Base-by-base conservation (phyloP, 345 rosid species). In the Eucalyptus tenuipes region DNA sequence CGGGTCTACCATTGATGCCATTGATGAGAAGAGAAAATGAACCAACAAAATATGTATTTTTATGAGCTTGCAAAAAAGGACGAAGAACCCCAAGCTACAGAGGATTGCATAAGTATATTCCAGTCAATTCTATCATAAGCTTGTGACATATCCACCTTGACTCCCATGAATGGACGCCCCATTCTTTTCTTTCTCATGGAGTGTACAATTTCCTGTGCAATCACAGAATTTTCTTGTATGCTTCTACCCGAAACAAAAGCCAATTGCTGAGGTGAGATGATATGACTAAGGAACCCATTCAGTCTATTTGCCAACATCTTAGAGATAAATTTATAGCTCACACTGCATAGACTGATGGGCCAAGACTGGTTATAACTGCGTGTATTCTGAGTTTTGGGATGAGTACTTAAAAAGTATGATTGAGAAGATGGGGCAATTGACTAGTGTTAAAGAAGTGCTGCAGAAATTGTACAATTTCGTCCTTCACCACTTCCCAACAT, bases 41-140 rank as follows among this genome's bases (percentile, higher is more conserved):
- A 61, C 31, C 17, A 13, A 61, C 3, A 4, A 61, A 61, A 61
- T 27, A 29, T 0, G 6, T 13, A 6, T 12, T 25, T 59, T 27
- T 59, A 59, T 59, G 68, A 59, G 31, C 15, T 13, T 27, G 7
- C 7, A 61, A 61, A 59, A 61, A 61, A 27, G 68, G 31, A 61
- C 4, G 1, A 6, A 61, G 17, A 13, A 27, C 7, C 1, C 17
- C 15, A 27, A 6, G 61, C 16, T 13, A 12, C 1, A 13, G 16
- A 61, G 33, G 4, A 61, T 61, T 61, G 33, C 31, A 27, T 61
- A 12, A 61, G 17, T 29, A 61, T 61, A 27, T 29, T 61, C 1
- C 4, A 61, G 7, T 61, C 31, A 29, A 61, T 0, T 61, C 31
- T 61, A 61, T 27, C 9, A 29, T 27, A 3, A 61, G 68, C 16